These are phyloP conservation scores for Paracamarosporium sp. DNA, from an alignment of 2,329 filamentous ascomycete genomes.

Conservation along the genomic window DNA sequence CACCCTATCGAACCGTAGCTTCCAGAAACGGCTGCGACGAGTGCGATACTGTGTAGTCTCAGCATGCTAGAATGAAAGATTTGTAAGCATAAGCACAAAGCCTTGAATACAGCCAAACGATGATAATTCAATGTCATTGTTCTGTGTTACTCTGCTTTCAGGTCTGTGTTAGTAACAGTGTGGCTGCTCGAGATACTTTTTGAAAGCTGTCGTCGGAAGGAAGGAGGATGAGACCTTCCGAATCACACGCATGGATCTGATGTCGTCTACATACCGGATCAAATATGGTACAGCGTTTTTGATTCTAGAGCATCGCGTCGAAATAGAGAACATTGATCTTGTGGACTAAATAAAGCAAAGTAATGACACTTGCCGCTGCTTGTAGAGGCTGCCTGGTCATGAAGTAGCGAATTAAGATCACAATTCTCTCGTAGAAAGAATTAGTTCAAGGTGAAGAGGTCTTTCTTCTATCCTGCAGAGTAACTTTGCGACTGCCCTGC, in stretches of 20 bases:
- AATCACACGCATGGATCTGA: background rate
- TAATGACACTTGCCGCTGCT: background rate
- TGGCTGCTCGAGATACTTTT: background rate
- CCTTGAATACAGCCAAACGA: slow-evolving; percentile 8
- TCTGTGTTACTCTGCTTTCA: background rate
- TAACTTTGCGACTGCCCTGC: background rate
- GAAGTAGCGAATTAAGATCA: background rate
- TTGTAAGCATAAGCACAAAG: background rate
- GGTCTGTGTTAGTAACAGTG: background rate
- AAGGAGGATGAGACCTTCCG: background rate
- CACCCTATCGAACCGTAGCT: background rate
- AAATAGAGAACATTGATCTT: background rate
- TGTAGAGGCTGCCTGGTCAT: background rate
- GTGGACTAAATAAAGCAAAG: background rate
- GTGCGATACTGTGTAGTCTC: background rate
- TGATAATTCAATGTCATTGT: slow-evolving; percentile 1
- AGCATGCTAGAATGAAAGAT: background rate
- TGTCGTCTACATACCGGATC: background rate
- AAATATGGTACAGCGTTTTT: background rate
- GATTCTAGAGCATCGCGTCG: background rate
- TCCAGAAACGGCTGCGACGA: background rate
- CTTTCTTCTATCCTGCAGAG: background rate
- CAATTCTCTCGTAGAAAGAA: background rate
- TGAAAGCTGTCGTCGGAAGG: background rate
- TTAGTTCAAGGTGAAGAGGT: background rate